phyloP scores from a whole-genome alignment of 139 green algal genomes.

The Coelastrella sp. region DNA sequence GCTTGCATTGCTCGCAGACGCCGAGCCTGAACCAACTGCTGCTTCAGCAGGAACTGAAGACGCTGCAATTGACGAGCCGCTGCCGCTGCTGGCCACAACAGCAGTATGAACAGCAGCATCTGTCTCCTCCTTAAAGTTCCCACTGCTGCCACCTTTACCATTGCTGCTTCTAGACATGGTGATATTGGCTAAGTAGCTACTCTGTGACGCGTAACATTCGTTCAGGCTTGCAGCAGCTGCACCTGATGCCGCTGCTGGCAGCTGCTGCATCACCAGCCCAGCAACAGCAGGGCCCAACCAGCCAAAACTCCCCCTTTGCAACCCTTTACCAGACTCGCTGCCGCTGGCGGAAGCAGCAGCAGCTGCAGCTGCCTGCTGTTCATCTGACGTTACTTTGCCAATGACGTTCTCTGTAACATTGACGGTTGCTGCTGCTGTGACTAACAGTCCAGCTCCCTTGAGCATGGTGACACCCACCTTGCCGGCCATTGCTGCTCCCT shows the following conservation, averaged over 20 bases:
- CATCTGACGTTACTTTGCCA: not conserved
- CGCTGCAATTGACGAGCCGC: not conserved
- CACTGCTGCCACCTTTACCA: slow-evolving; percentile 14
- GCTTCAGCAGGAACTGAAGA: not conserved
- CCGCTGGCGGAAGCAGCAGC: not conserved
- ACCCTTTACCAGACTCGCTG: too few species aligned
- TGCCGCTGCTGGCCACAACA: not conserved
- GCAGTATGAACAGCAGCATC: not conserved
- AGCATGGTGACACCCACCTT: slow-evolving; percentile 22
- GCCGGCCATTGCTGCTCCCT: slow-evolving; percentile 32
- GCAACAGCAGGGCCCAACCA: slow-evolving; percentile 22
- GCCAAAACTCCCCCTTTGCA: too few species aligned
- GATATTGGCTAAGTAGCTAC: slow-evolving; percentile 18
- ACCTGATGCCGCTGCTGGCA: not conserved
- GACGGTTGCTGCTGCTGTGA: slow-evolving; percentile 44
- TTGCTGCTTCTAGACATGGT: not conserved
- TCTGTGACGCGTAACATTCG: slow-evolving; percentile 5
- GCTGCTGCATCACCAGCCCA: not conserved
- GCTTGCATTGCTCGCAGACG: not conserved
- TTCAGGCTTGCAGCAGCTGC: not conserved
- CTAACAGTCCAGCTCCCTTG: slow-evolving; percentile 27
- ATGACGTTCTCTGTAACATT: slow-evolving; percentile 35
- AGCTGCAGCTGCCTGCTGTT: not conserved
- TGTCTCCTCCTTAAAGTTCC: not conserved
- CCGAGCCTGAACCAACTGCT: not conserved